phyloP scores from a whole-genome alignment of 192 early-diverging fungal species.

The Podochytrium sp. region DNA sequence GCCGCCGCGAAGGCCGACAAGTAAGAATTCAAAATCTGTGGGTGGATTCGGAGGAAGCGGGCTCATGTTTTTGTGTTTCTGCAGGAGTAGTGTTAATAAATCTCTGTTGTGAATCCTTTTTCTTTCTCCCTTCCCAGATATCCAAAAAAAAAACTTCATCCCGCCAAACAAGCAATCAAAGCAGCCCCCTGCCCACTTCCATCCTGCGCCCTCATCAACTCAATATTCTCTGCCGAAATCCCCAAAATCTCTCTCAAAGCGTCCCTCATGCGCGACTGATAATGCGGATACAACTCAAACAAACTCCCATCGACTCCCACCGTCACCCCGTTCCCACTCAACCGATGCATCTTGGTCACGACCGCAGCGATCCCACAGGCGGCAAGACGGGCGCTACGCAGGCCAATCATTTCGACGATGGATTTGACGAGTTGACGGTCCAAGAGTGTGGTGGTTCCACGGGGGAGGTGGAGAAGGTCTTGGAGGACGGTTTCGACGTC shows the following conservation, averaged over 20 bases:
- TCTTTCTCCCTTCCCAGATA: too few species aligned
- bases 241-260: conserved; percentile 78
- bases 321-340: conserved; percentile 53
- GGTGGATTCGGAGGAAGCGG: too few species aligned
- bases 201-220: conserved; percentile 59
- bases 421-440: conserved; percentile 75
- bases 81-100: too few species aligned
- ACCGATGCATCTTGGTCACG: conserved; percentile 61
- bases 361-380: conserved; percentile 70
- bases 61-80: too few species aligned
- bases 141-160: too few species aligned
- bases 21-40: too few species aligned
- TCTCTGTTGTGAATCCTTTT: too few species aligned
- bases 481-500: conserved; percentile 62
- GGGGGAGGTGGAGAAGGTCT: conserved; percentile 63
- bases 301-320: conserved; percentile 91
- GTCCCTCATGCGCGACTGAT: conserved; percentile 73
- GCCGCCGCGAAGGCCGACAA: too few species aligned
- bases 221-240: conserved; percentile 63
- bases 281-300: conserved; percentile 86
- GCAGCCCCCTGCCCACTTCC: conserved; percentile 34
- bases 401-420: conserved; percentile 74
- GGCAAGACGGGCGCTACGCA: conserved; percentile 79
- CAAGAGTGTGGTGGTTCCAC: conserved; percentile 50
- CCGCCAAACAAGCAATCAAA: conserved; percentile 28